A percentile compares a stretch with the other conserved stretches of the same genome.
These are phyloP conservation scores for Hippophae gyantsensis DNA, from an alignment of 306 rosid species.

Conservation along the genomic window DNA sequence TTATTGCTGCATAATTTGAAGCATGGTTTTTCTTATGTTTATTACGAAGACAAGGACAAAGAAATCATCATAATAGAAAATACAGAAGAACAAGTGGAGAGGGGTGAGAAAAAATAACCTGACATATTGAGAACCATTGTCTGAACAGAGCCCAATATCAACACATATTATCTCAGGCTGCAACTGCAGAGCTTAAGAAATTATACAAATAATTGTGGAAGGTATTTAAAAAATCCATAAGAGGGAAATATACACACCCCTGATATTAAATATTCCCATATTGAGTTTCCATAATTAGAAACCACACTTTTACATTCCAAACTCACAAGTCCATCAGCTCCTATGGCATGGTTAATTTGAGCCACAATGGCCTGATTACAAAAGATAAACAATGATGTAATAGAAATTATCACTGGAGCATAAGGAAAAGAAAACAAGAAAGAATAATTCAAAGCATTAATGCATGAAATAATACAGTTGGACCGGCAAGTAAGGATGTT, in stretches of 20 bases:
- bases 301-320: slow-evolving; percentile 54
- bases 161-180: slow-evolving; percentile 45
- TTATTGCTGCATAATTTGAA: slow-evolving; percentile 37
- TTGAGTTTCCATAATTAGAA: slow-evolving; percentile 40
- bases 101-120: slow-evolving; percentile 24
- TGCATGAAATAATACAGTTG: slow-evolving; percentile 41
- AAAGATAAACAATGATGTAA: slow-evolving; percentile 16
- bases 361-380: slow-evolving; percentile 48
- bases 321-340: slow-evolving; percentile 57
- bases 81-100: background rate
- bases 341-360: slow-evolving; percentile 71
- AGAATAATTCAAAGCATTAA: slow-evolving; percentile 3
- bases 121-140: slow-evolving; percentile 17
- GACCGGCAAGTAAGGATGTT: slow-evolving; percentile 62
- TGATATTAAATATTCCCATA: slow-evolving; percentile 52
- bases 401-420: slow-evolving; percentile 1
- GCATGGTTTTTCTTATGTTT: slow-evolving; percentile 12
- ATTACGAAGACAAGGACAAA: background rate
- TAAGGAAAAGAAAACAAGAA: background rate
- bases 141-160: slow-evolving; percentile 46
- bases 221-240: background rate
- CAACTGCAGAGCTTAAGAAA: slow-evolving; percentile 33
- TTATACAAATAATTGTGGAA: background rate
- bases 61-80: background rate
- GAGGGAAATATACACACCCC: slow-evolving; percentile 39